phyloP scores from a whole-genome alignment of 345 rosid genomes.

The Garcia nutans region DNA sequence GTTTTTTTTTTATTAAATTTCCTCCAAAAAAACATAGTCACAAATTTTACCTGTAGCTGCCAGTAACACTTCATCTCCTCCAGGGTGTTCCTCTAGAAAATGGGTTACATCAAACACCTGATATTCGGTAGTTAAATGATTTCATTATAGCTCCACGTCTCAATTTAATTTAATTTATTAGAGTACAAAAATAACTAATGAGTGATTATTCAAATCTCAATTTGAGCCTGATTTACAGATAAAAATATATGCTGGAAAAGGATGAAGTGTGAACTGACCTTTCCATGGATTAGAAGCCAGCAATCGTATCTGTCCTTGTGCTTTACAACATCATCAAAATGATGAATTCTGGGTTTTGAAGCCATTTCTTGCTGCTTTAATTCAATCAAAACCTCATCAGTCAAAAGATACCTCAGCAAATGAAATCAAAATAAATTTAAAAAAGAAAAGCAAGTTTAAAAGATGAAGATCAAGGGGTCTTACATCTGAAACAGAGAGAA shows the following conservation, averaged over 20 bases:
- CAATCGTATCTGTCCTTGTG: constrained; percentile 55
- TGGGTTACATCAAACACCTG: constrained; percentile 8
- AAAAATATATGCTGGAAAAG: background rate
- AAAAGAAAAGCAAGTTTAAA: background rate
- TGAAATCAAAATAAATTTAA: background rate
- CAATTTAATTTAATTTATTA: too few relatives aligned
- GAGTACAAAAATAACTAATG: too few relatives aligned
- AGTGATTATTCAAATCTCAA: too few relatives aligned
- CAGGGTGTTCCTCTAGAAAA: constrained; percentile 19
- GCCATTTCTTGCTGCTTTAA: constrained; percentile 28
- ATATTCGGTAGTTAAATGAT: background rate
- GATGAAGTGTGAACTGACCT: constrained; percentile 36
- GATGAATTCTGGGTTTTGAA: constrained; percentile 28
- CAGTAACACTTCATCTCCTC: constrained; percentile 14
- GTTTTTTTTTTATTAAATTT: too few relatives aligned
- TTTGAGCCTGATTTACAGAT: too few relatives aligned
- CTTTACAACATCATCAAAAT: constrained; percentile 49
- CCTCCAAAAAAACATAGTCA: background rate
- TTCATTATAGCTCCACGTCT: background rate
- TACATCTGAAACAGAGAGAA: background rate
- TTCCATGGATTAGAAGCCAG: constrained; percentile 69
- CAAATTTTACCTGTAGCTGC: constrained; percentile 7
- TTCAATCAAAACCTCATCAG: background rate
- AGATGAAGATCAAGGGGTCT: background rate
- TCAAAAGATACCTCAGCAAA: background rate